Base-by-base conservation (phyloP, 169 alveolate genomes). In the Cryptosporidium andersoni region DNA sequence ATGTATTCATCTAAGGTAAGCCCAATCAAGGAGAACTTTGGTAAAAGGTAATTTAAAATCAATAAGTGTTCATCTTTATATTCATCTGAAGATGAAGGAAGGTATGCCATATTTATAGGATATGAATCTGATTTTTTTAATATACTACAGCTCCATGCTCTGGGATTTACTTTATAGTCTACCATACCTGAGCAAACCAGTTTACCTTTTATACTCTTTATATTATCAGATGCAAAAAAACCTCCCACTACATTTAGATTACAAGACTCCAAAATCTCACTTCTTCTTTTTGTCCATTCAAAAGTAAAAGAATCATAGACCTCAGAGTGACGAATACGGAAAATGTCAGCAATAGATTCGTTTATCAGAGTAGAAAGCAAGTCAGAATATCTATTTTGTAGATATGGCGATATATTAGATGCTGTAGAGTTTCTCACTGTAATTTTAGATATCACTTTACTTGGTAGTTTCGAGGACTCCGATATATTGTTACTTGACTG, bases 211-310 rank as follows among this genome's bases (percentile, higher is more conserved):
- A 0, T 39, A 36, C 1, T 9, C 45, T 34, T 5, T 9, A 39
- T 34, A 60, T 34, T 16, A 60, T 14, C 40, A 34, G 39, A 60
- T 16, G 25, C 65, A 16, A 2, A 39, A 60, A 5, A 2, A n/a
- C 45, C 56, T 16, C 74, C 55, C 2, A 53, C 85, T 2, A 60
- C 25, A 56, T 45, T 51, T 14, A 40, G 56, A 39, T 58, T 58
- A 14, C 49, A 60, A 37, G 52, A 52, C 7, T 74, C 85, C 34
- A 74, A 40, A 34, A 74, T 43, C 68, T 58, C 60, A 40, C 63
- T 39, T 25, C 60, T 74, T 34, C 49, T 74, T 16, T 74, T 68
- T 58, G 55, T 62, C 85, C 85, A 74, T 42, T 74, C 85, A 6
- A 68, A 45, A 25, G 74, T 45, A 12, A 74, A 74, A 39, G 47